Base-by-base conservation (phyloP, 2,329 filamentous ascomycete species). In the Ascochyta lentis region DNA sequence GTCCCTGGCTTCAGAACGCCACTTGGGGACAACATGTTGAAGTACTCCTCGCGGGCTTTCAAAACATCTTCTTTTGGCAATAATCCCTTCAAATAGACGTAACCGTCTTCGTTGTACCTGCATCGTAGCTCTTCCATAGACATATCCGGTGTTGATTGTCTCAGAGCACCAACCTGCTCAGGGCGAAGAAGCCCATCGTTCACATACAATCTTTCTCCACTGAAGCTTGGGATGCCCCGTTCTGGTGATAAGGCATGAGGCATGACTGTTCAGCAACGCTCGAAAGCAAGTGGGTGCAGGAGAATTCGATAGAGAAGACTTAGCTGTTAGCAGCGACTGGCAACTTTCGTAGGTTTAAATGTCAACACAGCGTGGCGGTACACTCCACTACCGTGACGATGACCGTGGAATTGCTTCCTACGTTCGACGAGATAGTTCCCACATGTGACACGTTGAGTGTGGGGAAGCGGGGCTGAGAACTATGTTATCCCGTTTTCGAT, bases 1-100 rank as follows among this genome's bases (percentile, higher is more conserved):
- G 81, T 83, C 33, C 78, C 81, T 0, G 82, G 80, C 56, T 84
- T 81, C 1, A 88, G 72, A 33, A 88, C 80, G 0, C 83, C 83
- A 26, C 80, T 86, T 1, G 84, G 79, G 1, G 79, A 74, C 5
- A 87, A 73, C 39, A 80, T 80, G 3, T 74, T 69, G 66, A 86
- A 87, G 67, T 86, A 87, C 29, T 77, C 70, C 51, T 79, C 72
- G 1, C 84, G 79, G 8, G 81, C 79, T 33, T 76, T 73, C 8
- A 85, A 75, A 1, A 86, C 83, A 49, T 86, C 82, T 2, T 75
- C 69, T 3, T 80, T 79, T 0, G 84, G 84, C 2, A 86, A 70
- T 0, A 86, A 67, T 0, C 79, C 78, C 60, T 86, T 86, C 2
- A 87, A 50, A 49, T 83, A 83, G 26, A 86, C 67, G 59, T 86